Evolutionary conservation across 768 basidiomycete genomes (phyloP).

Genomic region (Suillus plorans): DNA sequence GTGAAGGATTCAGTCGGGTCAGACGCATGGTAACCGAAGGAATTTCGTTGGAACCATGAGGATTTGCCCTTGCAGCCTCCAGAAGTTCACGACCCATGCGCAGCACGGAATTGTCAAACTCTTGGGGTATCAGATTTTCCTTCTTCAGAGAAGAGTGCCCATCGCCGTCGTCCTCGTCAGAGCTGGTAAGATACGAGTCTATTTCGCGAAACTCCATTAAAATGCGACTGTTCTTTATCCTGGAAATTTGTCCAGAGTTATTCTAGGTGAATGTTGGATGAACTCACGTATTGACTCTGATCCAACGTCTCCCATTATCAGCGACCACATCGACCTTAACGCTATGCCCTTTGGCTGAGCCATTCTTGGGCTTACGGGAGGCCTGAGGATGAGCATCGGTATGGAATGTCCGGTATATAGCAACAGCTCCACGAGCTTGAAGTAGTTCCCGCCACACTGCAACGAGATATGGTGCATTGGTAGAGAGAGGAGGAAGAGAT

Average conservation of each 20-base stretch:
- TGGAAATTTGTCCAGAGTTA: slow-evolving; percentile 28
- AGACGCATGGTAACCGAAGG: slow-evolving; percentile 63
- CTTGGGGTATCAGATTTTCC: slow-evolving; percentile 40
- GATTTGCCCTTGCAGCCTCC: slow-evolving; percentile 60
- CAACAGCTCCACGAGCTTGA: slow-evolving; percentile 56
- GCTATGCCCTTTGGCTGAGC: slow-evolving; percentile 24
- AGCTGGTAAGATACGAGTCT: slow-evolving; percentile 70
- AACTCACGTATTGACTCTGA: slow-evolving; percentile 84
- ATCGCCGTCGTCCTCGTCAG: slow-evolving; percentile 51
- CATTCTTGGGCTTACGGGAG: slow-evolving; percentile 1
- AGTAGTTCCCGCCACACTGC: slow-evolving; percentile 83
- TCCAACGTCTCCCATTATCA: slow-evolving; percentile 74
- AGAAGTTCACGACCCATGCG: slow-evolving; percentile 69
- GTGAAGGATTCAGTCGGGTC: slow-evolving; percentile 60
- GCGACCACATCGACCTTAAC: slow-evolving; percentile 84
- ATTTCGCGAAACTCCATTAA: slow-evolving; percentile 81
- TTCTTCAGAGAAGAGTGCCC: not conserved
- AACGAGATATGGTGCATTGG: slow-evolving; percentile 78
- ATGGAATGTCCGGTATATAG: slow-evolving; percentile 57
- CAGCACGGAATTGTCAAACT: slow-evolving; percentile 73
- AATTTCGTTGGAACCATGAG: slow-evolving; percentile 27
- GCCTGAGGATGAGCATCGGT: not conserved
- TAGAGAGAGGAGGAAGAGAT: slow-evolving; percentile 55
- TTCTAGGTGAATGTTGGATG: slow-evolving; percentile 4
- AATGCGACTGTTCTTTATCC: slow-evolving; percentile 75